Conservation (phyloP, 306 rosid species). For the Canavalia gladiata region DNA sequence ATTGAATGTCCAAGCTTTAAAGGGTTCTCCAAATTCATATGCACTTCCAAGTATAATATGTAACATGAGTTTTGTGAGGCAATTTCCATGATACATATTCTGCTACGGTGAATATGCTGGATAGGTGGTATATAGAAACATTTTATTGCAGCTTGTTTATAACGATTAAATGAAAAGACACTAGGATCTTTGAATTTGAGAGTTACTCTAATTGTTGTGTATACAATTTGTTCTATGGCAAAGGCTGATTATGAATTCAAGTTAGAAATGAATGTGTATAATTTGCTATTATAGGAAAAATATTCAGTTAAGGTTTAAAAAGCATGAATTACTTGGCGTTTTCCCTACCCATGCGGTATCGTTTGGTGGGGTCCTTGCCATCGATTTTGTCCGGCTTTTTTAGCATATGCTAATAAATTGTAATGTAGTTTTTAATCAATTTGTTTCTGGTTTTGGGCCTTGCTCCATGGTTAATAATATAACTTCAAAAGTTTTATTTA, state of each 20-base stretch:
- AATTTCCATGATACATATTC: neutral
- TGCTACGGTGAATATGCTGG: neutral
- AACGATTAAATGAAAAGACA: neutral
- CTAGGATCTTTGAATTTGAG: slow-evolving; percentile 8
- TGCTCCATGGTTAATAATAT: too few species aligned
- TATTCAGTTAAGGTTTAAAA: too few species aligned
- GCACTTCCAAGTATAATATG: too few species aligned
- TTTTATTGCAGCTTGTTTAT: neutral
- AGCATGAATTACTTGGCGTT: too few species aligned
- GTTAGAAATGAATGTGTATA: neutral
- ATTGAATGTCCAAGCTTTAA: slow-evolving; percentile 29
- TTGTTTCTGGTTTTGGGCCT: too few species aligned
- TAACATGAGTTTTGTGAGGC: too few species aligned
- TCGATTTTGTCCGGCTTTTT: too few species aligned
- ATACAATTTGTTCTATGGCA: neutral
- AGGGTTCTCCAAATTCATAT: slow-evolving; percentile 20
- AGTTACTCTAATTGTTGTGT: neutral
- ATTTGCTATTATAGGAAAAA: neutral
- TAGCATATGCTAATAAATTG: too few species aligned
- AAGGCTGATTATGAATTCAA: neutral
- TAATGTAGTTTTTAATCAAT: too few species aligned
- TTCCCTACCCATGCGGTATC: too few species aligned
- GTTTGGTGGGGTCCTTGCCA: too few species aligned
- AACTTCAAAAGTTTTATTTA: too few species aligned
- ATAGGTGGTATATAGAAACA: neutral